These are phyloP conservation scores for Ceriops zippeliana DNA, from an alignment of 345 rosid genomes.

Conservation along the genomic window DNA sequence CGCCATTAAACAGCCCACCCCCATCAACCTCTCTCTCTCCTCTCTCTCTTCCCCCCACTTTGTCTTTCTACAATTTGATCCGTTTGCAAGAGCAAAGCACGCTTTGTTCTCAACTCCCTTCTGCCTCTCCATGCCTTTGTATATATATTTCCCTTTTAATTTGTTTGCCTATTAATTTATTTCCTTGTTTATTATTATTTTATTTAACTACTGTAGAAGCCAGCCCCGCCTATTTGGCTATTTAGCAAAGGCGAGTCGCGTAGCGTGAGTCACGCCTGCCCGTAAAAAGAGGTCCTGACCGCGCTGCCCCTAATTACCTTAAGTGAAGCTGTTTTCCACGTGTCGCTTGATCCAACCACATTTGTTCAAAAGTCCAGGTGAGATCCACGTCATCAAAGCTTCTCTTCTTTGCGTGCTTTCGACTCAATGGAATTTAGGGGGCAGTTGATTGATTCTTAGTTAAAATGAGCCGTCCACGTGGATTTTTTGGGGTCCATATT, in stretches of 20 bases:
- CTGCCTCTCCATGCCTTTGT: background rate
- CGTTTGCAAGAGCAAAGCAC: conserved; percentile 33
- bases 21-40: conserved; percentile 19
- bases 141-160: conserved; percentile 15
- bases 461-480: conserved; percentile 30
- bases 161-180: too few species aligned
- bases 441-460: conserved; percentile 13
- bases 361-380: conserved; percentile 48
- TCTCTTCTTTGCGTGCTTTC: conserved; percentile 44
- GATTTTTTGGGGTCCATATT: conserved; percentile 16
- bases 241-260: conserved; percentile 7
- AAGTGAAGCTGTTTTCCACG: conserved; percentile 23
- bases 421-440: conserved; percentile 31
- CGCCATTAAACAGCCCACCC: conserved; percentile 25
- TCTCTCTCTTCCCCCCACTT: background rate
- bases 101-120: conserved; percentile 35
- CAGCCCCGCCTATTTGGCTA: conserved; percentile 12
- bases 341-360: conserved; percentile 29
- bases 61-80: background rate
- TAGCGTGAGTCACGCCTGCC: conserved; percentile 29
- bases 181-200: background rate
- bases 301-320: background rate
- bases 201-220: conserved; percentile 7
- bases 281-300: conserved; percentile 5
- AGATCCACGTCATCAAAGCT: conserved; percentile 40